A percentile compares a stretch with the other conserved stretches of the same genome.
Evolutionary conservation across 805 yeast species (phyloP).

Genomic region (Metschnikowia corniflorae): DNA sequence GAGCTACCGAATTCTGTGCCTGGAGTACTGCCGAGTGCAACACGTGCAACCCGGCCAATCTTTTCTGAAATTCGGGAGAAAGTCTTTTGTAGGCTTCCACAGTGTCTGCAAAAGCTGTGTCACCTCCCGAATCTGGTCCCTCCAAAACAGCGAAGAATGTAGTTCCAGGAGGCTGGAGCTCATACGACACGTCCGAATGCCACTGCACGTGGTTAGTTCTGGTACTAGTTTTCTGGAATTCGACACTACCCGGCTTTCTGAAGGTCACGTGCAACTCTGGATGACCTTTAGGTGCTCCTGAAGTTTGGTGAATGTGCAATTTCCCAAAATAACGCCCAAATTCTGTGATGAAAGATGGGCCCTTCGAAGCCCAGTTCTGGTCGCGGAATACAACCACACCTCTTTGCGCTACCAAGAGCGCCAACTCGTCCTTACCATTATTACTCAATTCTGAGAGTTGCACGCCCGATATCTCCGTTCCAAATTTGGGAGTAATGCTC

Average conservation of each 20-base stretch:
- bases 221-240: constrained; percentile 24
- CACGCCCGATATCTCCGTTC: constrained; percentile 27
- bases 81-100: constrained; percentile 35
- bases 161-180: constrained; percentile 34
- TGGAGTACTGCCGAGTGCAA: constrained; percentile 35
- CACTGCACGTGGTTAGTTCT: constrained; percentile 29
- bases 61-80: constrained; percentile 31
- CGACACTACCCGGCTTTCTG: constrained; percentile 27
- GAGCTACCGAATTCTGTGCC: constrained; percentile 23
- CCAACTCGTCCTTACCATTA: constrained; percentile 31
- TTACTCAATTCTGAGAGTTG: constrained; percentile 27
- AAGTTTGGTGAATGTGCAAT: constrained; percentile 45
- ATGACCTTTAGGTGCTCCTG: constrained; percentile 31
- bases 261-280: constrained; percentile 36
- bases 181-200: constrained; percentile 38
- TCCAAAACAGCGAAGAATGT: constrained; percentile 34
- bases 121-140: constrained; percentile 40
- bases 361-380: constrained; percentile 25
- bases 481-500: constrained; percentile 30
- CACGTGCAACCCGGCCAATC: constrained; percentile 31
- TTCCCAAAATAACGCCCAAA: constrained; percentile 33
- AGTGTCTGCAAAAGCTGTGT: constrained; percentile 36
- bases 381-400: constrained; percentile 34
- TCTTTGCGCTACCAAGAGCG: constrained; percentile 29
- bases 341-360: constrained; percentile 28